A percentile compares a stretch with the other conserved stretches of the same genome.
Conservation (phyloP, 2,329 filamentous ascomycete genomes). For the Camptophora hylomeconis region DNA sequence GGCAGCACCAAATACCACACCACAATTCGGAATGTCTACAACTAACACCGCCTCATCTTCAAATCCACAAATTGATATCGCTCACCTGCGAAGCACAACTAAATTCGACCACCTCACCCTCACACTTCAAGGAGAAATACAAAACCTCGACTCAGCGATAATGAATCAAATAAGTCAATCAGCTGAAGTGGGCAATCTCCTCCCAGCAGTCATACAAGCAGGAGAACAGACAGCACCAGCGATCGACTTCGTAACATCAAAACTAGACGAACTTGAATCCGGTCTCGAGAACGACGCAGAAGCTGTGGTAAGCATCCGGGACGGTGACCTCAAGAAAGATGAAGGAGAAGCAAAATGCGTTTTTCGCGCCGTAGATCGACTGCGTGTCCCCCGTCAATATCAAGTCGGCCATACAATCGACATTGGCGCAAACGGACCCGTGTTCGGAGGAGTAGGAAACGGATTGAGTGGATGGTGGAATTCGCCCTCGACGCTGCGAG, state of each 20-base stretch:
- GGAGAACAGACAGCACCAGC: constrained; percentile 53
- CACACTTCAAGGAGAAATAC: constrained; percentile 65
- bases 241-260: constrained; percentile 49
- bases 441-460: constrained; percentile 4
- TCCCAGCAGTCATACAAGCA: constrained; percentile 49
- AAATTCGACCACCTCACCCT: constrained; percentile 84
- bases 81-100: constrained; percentile 70
- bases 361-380: constrained; percentile 61
- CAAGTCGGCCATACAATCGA: constrained; percentile 31
- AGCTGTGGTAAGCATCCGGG: constrained; percentile 44
- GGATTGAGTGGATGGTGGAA: constrained; percentile 20
- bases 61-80: constrained; percentile 65
- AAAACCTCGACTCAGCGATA: constrained; percentile 66
- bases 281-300: constrained; percentile 50
- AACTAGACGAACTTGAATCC: constrained; percentile 49
- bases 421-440: neutral
- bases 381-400: constrained; percentile 55
- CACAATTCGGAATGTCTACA: no score
- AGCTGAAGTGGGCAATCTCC: constrained; percentile 62
- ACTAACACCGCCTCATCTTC: constrained; percentile 42
- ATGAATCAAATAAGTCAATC: constrained; percentile 61
- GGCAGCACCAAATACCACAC: constrained; percentile 5
- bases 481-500: constrained; percentile 17
- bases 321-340: constrained; percentile 46
- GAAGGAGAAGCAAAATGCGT: constrained; percentile 56